Base-by-base conservation (phyloP, 768 basidiomycete species). In the Auricularia sp. region DNA sequence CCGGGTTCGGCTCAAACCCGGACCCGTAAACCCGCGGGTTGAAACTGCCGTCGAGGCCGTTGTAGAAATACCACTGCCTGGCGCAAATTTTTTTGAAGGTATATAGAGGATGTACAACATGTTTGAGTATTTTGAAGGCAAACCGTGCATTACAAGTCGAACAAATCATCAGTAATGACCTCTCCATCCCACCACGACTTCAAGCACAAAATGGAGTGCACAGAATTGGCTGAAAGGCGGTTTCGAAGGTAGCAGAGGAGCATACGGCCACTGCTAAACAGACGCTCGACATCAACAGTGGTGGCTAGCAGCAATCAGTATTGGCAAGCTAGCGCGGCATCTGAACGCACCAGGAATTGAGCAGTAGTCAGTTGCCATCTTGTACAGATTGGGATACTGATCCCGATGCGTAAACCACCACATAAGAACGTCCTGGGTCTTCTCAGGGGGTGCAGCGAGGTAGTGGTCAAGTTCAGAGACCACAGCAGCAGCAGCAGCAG, bases 241-340 rank as follows among this genome's bases (percentile, higher is more conserved):
- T 72, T 74, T 33, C 68, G 67, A 10, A 72, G 66, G 43, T 72
- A 70, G 0, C 71, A 68, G 1, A 74, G 66, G 11, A 75, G 36
- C 2, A 76, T 63, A 1, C 68, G 70, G 23, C 74, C 74, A 7
- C 68, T 65, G 65, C 70, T 73, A 66, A 76, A 75, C 11, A 71
- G 34, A 3, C 70, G 64, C 61, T 75, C 71, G 54, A 75, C 71
- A 59, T 70, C 72, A 12, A 70, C 64, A 8, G 71, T 72, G 1
- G 73, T 74, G 3, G 73, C 72, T 75, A 62, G 66, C 11, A 29
- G 34, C 60, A 43, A 47, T 61, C 18, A 61, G 14, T 14, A 36
- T 59, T 36, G 6, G 3, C 10, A 21, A 51, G 53, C 43, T 34
- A 58, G 47, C 54, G 23, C 29, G 2, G 34, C 14, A 29, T 29